Conservation (phyloP, 768 basidiomycete genomes). For the Termitomyces sp. region DNA sequence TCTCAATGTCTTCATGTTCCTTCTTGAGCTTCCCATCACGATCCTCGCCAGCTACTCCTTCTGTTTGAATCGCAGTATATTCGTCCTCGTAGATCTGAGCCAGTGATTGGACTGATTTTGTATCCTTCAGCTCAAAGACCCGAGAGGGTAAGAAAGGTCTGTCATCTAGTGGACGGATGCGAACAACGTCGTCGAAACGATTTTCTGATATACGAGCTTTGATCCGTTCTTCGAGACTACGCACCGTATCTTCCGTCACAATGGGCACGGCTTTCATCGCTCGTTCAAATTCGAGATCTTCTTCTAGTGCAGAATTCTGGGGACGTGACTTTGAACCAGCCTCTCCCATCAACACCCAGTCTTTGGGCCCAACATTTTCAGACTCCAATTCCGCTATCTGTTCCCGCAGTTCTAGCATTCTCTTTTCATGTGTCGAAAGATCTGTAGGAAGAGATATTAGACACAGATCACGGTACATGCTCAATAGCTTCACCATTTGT, state of each 20-base stretch:
- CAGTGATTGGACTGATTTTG: slow-evolving; percentile 81
- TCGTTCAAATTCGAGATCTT: slow-evolving; percentile 94
- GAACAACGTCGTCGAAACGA: slow-evolving; percentile 88
- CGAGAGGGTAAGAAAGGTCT: slow-evolving; percentile 90
- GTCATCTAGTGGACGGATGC: slow-evolving; percentile 71
- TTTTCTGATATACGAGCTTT: slow-evolving; percentile 82
- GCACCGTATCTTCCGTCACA: slow-evolving; percentile 84
- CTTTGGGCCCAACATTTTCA: slow-evolving; percentile 83
- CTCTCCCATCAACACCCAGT: slow-evolving; percentile 93
- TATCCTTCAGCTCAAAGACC: slow-evolving; percentile 84
- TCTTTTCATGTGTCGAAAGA: slow-evolving; percentile 74
- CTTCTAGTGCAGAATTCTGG: slow-evolving; percentile 86
- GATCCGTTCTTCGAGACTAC: slow-evolving; percentile 82
- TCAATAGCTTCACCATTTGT: slow-evolving; percentile 18
- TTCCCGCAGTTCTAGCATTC: slow-evolving; percentile 64
- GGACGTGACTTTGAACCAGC: slow-evolving; percentile 78
- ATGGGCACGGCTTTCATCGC: slow-evolving; percentile 82
- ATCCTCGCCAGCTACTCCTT: slow-evolving; percentile 55
- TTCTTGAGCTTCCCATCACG: slow-evolving; percentile 84
- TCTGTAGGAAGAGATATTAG: slow-evolving; percentile 27
- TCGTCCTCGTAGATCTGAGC: slow-evolving; percentile 97
- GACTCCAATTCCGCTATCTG: slow-evolving; percentile 81
- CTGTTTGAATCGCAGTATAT: slow-evolving; percentile 64
- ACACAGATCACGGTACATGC: slow-evolving; percentile 11
- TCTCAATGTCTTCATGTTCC: slow-evolving; percentile 85